phyloP scores from a whole-genome alignment of 257 asterid species.

The Fraxinus americana region DNA sequence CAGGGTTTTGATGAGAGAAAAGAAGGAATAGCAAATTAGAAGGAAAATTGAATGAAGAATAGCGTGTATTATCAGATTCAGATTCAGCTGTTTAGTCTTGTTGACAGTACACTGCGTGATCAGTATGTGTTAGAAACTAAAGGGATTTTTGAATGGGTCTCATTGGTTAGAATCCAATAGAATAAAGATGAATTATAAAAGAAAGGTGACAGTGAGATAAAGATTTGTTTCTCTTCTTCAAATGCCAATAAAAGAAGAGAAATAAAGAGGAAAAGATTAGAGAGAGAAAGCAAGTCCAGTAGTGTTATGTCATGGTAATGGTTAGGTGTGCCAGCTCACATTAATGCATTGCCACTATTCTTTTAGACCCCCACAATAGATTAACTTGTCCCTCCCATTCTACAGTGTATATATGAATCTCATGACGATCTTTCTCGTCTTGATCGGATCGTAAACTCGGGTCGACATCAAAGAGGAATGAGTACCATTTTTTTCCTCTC shows the following conservation, averaged over 20 bases:
- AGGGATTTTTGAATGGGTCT: constrained; percentile 49
- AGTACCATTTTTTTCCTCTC: constrained; percentile 1
- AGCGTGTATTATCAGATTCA: constrained; percentile 10
- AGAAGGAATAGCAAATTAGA: constrained; percentile 23
- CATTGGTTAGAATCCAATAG: constrained; percentile 20
- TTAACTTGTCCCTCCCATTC: constrained; percentile 31
- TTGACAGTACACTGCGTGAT: not conserved
- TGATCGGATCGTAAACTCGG: no score
- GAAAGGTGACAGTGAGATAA: constrained; percentile 10
- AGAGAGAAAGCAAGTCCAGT: constrained; percentile 10
- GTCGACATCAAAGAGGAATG: no score
- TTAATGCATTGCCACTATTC: constrained; percentile 40
- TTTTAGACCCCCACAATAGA: constrained; percentile 39
- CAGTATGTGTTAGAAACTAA: constrained; percentile 10
- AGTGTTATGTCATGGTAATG: constrained; percentile 40
- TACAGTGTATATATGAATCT: not conserved
- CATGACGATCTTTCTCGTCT: no score
- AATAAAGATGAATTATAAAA: constrained; percentile 2
- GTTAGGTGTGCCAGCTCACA: constrained; percentile 44
- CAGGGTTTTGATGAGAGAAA: constrained; percentile 13
- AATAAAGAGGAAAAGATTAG: constrained; percentile 15
- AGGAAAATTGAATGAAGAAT: constrained; percentile 13
- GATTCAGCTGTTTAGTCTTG: constrained; percentile 11
- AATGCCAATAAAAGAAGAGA: constrained; percentile 29
- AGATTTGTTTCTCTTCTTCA: constrained; percentile 25